A percentile compares a stretch with the other conserved stretches of the same genome.
These are phyloP conservation scores for Nematodospora valgi DNA, from an alignment of 805 yeast species.

Conservation along the genomic window DNA sequence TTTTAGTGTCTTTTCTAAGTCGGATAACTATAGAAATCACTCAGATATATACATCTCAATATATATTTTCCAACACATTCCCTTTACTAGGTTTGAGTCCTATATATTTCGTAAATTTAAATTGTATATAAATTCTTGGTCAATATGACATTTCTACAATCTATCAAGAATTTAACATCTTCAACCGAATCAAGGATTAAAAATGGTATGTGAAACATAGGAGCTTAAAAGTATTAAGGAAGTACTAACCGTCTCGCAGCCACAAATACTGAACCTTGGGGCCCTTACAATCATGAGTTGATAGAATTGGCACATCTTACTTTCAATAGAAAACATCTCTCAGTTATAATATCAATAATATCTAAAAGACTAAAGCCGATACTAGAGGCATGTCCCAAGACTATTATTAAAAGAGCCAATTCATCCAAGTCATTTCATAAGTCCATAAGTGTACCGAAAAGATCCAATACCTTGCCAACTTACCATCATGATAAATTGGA, in stretches of 20 bases:
- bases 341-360: conserved; percentile 37
- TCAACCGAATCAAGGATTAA: conserved; percentile 12
- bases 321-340: conserved; percentile 33
- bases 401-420: conserved; percentile 1
- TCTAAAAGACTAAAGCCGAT: conserved; percentile 32
- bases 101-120: no score
- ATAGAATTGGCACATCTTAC: conserved; percentile 50
- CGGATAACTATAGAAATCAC: no score
- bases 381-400: background rate
- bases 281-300: conserved; percentile 56
- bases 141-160: conserved; percentile 9
- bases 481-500: conserved; percentile 1
- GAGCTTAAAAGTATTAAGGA: background rate
- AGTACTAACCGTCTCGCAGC: conserved; percentile 23
- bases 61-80: no score
- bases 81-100: no score
- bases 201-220: no score
- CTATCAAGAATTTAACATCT: conserved; percentile 12
- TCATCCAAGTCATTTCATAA: conserved; percentile 1
- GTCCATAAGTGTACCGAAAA: conserved; percentile 1
- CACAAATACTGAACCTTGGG: conserved; percentile 50
- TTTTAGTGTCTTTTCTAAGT: no score
- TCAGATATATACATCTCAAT: no score
- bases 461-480: conserved; percentile 6
- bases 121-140: no score